Percentiles rank a stretch among this genome's conserved stretches.
These are phyloP conservation scores for Dalechampia spathulata DNA, from an alignment of 441 rosid species.

Conservation along the genomic window DNA sequence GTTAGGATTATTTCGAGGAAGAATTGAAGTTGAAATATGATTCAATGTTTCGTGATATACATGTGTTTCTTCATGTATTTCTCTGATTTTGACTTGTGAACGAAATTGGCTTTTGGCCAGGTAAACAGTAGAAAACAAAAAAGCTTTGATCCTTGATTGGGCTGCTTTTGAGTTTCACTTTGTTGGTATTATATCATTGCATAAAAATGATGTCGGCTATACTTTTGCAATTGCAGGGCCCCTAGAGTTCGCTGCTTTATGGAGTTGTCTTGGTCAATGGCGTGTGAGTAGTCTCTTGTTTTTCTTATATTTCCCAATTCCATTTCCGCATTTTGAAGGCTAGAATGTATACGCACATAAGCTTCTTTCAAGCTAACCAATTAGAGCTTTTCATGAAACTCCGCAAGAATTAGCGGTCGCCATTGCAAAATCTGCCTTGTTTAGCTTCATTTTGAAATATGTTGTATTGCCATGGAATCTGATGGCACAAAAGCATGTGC, in stretches of 20 bases:
- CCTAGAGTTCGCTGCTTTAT: slow-evolving; percentile 48
- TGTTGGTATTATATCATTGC: not conserved
- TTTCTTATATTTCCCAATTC: not conserved
- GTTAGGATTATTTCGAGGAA: not conserved
- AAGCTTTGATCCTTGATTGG: not conserved
- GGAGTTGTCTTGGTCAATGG: slow-evolving; percentile 66
- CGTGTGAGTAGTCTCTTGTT: slow-evolving; percentile 38
- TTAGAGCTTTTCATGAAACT: too few relatives aligned
- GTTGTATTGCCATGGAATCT: too few relatives aligned
- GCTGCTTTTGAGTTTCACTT: not conserved
- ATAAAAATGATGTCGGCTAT: not conserved
- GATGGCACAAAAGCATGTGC: too few relatives aligned
- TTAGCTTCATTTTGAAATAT: too few relatives aligned
- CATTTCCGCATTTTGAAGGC: too few relatives aligned
- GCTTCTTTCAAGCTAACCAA: too few relatives aligned
- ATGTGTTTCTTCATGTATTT: not conserved
- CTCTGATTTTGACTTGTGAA: not conserved
- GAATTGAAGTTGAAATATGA: not conserved
- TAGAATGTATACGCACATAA: too few relatives aligned
- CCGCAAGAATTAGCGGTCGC: too few relatives aligned
- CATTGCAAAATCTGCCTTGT: too few relatives aligned
- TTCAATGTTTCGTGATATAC: not conserved
- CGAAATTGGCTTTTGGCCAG: not conserved
- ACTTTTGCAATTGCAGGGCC: slow-evolving; percentile 38
- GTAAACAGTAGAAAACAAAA: not conserved